A percentile compares a stretch with the other conserved stretches of the same genome.
Evolutionary conservation across 441 rosid species (phyloP).

Genomic region (Kokia cookei): DNA sequence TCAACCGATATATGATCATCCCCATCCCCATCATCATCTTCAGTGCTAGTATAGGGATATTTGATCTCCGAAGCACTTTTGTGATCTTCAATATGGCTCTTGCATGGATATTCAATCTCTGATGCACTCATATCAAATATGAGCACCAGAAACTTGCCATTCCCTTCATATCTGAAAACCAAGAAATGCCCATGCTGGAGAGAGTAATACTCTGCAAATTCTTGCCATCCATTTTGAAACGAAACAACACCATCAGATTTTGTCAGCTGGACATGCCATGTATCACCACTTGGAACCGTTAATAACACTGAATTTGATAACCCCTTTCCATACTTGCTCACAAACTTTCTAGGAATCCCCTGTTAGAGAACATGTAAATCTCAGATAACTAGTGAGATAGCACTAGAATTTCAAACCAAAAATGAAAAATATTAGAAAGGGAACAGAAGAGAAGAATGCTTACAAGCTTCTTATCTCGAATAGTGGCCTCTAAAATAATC

Average conservation of each 20-base stretch:
- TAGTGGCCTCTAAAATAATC: conserved; percentile 9
- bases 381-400: background rate
- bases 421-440: background rate
- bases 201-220: conserved; percentile 2
- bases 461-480: conserved; percentile 14
- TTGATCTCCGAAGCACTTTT: conserved; percentile 15
- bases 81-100: background rate
- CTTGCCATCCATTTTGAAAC: conserved; percentile 25
- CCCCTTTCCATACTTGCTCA: background rate
- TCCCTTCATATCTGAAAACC: conserved; percentile 19
- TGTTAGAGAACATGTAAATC: background rate
- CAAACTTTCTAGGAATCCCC: conserved; percentile 18
- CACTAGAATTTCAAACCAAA: background rate
- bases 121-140: conserved; percentile 6
- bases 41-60: conserved; percentile 1
- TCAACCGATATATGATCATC: background rate
- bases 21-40: background rate
- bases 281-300: conserved; percentile 3
- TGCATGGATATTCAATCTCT: conserved; percentile 1
- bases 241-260: background rate
- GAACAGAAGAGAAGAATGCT: background rate
- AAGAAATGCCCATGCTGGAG: conserved; percentile 6
- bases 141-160: background rate
- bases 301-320: background rate
- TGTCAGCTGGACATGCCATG: background rate